A percentile compares a stretch with the other conserved stretches of the same genome.
phyloP scores from a whole-genome alignment of 306 rosid genomes.

The Prunus mume region DNA sequence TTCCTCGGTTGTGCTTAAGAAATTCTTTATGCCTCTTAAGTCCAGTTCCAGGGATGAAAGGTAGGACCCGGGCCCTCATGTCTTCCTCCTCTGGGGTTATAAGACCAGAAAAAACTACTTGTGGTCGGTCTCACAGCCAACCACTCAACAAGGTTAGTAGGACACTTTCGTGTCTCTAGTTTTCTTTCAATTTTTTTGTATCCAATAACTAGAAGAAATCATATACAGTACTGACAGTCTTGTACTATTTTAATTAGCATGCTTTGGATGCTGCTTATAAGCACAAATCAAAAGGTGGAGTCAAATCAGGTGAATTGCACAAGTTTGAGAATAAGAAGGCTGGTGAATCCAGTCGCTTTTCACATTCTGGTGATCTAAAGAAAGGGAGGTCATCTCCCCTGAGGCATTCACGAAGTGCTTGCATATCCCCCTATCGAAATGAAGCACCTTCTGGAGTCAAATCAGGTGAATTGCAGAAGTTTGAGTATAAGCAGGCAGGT shows the following conservation, averaged over 20 bases:
- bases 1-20: slow-evolving; percentile 57
- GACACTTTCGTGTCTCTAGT: slow-evolving; percentile 13
- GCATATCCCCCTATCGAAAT: slow-evolving; percentile 61
- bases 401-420: slow-evolving; percentile 55
- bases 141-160: slow-evolving; percentile 63
- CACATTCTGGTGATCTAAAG: slow-evolving; percentile 57
- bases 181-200: background rate
- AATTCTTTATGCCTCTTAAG: slow-evolving; percentile 63
- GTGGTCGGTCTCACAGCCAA: slow-evolving; percentile 51
- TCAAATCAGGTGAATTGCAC: slow-evolving; percentile 42
- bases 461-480: slow-evolving; percentile 43
- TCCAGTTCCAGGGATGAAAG: slow-evolving; percentile 61
- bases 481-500: slow-evolving; percentile 41
- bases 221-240: slow-evolving; percentile 7
- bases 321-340: slow-evolving; percentile 47
- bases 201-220: background rate
- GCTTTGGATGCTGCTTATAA: slow-evolving; percentile 54
- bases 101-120: slow-evolving; percentile 42
- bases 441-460: slow-evolving; percentile 22
- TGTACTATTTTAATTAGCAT: slow-evolving; percentile 31
- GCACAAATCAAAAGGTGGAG: slow-evolving; percentile 39
- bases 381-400: slow-evolving; percentile 66
- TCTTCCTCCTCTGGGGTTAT: slow-evolving; percentile 31
- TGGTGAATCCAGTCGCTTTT: slow-evolving; percentile 47
- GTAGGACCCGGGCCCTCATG: slow-evolving; percentile 34